Evolutionary conservation across 176 grass and related monocot species (phyloP).

Genomic region (Raddia distichophylla): DNA sequence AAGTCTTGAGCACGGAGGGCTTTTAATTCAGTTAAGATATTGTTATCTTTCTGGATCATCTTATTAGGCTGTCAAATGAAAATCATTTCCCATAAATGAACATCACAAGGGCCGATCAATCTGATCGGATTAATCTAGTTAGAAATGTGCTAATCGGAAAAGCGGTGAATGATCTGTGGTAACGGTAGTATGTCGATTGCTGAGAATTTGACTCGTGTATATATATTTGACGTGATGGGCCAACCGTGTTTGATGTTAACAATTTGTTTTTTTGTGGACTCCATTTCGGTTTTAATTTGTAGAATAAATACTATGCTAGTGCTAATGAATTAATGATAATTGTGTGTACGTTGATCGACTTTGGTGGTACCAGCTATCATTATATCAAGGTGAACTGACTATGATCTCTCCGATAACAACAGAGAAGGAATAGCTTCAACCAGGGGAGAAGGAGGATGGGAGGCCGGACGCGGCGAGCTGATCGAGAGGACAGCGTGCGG

Average conservation of each 20-base stretch:
- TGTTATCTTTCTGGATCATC: neutral
- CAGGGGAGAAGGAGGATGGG: conserved; percentile 55
- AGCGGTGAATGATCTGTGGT: conserved; percentile 8
- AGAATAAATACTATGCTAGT: neutral
- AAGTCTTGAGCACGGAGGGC: neutral
- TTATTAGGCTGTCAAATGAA: neutral
- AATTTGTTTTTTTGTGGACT: conserved; percentile 13
- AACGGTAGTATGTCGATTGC: conserved; percentile 12
- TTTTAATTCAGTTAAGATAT: neutral
- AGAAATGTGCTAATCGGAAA: neutral
- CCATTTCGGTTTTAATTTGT: conserved; percentile 5
- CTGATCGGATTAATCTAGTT: conserved; percentile 1
- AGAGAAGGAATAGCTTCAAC: conserved; percentile 73
- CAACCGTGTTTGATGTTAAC: conserved; percentile 36
- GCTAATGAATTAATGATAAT: neutral
- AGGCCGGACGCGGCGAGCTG: conserved; percentile 48
- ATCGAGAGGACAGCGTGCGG: conserved; percentile 78
- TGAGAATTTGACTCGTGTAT: conserved; percentile 33
- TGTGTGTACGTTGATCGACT: conserved; percentile 28
- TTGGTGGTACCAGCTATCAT: neutral
- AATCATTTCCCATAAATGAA: neutral
- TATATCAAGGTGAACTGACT: conserved; percentile 19
- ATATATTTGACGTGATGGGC: conserved; percentile 35
- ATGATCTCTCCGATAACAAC: conserved; percentile 17
- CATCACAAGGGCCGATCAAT: neutral